Evolutionary conservation across 2,329 filamentous ascomycete species (phyloP).

Genomic region (Aspergillus niger): DNA sequence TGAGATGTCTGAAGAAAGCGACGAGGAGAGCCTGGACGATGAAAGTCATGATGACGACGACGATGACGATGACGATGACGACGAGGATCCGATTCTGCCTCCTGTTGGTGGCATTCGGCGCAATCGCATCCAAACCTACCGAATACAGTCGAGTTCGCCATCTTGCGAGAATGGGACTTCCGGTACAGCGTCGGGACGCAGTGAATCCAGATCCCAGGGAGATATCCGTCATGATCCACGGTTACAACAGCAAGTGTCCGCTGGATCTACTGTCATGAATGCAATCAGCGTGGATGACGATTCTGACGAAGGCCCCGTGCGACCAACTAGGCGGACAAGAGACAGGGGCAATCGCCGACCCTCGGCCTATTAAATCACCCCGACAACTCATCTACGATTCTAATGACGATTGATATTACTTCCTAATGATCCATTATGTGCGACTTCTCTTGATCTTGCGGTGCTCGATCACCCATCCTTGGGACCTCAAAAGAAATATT

Average conservation of each 20-base stretch:
- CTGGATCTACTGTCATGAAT: conserved; percentile 25
- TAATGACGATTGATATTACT: conserved; percentile 1
- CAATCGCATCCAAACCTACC: conserved; percentile 14
- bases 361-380: neutral
- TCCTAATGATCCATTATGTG: conserved; percentile 13
- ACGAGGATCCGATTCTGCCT: conserved; percentile 27
- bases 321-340: conserved; percentile 25
- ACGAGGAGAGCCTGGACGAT: conserved; percentile 19
- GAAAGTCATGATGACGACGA: conserved; percentile 18
- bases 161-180: conserved; percentile 7
- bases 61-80: conserved; percentile 23
- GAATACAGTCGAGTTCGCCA: conserved; percentile 15
- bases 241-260: neutral
- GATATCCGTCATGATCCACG: neutral
- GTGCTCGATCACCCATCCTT: neutral
- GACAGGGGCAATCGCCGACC: conserved; percentile 17
- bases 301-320: conserved; percentile 33
- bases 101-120: conserved; percentile 19
- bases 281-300: conserved; percentile 33
- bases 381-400: neutral
- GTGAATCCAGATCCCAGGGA: neutral
- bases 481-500: neutral
- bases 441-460: neutral
- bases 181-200: neutral
- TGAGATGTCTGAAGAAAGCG: conserved; percentile 16